These are phyloP conservation scores for Irpex sp. DNA, from an alignment of 1,284 basidiomycete species.

Conservation along the genomic window DNA sequence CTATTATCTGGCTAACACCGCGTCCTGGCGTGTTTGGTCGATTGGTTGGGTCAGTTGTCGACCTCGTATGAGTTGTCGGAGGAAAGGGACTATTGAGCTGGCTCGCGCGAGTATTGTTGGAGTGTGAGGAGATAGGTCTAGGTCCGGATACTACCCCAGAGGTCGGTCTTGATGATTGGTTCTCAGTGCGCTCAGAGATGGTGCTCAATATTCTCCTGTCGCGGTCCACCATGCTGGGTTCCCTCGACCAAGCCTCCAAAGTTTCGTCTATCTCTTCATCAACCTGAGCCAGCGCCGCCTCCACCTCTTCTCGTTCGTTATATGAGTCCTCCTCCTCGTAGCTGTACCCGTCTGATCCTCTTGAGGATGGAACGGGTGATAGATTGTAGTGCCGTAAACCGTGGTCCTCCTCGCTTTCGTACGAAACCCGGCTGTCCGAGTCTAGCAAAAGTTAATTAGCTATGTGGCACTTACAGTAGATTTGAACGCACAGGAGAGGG, in stretches of 20 bases:
- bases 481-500: slow-evolving; percentile 17
- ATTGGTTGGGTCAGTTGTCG: slow-evolving; percentile 28
- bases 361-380: slow-evolving; percentile 32
- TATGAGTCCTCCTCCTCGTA: slow-evolving; percentile 44
- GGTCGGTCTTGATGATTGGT: slow-evolving; percentile 29
- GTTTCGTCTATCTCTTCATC: slow-evolving; percentile 62
- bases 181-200: slow-evolving; percentile 38
- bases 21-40: slow-evolving; percentile 44
- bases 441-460: slow-evolving; percentile 8
- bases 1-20: slow-evolving; percentile 66
- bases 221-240: slow-evolving; percentile 19
- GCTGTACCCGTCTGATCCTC: slow-evolving; percentile 27
- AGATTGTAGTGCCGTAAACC: slow-evolving; percentile 38
- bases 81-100: slow-evolving; percentile 15
- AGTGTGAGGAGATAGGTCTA: slow-evolving; percentile 22
- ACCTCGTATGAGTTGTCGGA: slow-evolving; percentile 22
- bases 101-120: slow-evolving; percentile 17
- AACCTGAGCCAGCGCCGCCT: slow-evolving; percentile 58
- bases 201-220: slow-evolving; percentile 31
- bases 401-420: slow-evolving; percentile 35
- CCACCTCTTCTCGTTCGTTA: slow-evolving; percentile 54
- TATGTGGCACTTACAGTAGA: neutral
- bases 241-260: slow-evolving; percentile 17
- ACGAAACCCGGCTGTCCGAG: slow-evolving; percentile 27
- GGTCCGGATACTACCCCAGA: slow-evolving; percentile 22